Conservation (phyloP, 345 rosid genomes). For the Luvunga scandens region DNA sequence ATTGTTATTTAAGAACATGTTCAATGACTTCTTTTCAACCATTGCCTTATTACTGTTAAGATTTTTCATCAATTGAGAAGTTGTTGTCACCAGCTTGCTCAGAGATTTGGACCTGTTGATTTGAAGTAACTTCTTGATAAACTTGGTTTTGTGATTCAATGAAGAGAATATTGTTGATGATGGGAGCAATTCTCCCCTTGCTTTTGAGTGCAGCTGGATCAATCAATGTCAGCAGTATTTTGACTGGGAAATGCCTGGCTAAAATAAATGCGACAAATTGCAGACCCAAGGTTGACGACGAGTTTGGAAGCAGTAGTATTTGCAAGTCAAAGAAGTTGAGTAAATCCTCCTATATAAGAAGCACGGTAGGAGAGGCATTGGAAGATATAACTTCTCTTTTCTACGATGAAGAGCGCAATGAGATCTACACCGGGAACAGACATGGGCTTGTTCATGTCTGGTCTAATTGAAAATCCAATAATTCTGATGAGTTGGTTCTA, state of each 20-base stretch:
- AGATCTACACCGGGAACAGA: constrained; percentile 86
- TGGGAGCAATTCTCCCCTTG: neutral
- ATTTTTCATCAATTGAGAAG: neutral
- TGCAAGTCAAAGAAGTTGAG: constrained; percentile 30
- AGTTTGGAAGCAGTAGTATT: constrained; percentile 38
- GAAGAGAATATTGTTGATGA: neutral
- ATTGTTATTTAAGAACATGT: neutral
- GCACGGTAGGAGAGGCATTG: constrained; percentile 68
- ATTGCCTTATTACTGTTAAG: neutral
- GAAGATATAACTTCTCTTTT: constrained; percentile 92
- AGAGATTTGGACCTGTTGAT: neutral
- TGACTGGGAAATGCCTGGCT: constrained; percentile 94
- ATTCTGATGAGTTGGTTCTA: neutral
- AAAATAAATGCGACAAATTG: constrained; percentile 72
- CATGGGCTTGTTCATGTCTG: constrained; percentile 86
- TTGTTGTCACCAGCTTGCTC: neutral
- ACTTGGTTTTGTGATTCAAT: neutral
- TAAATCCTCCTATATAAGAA: constrained; percentile 35
- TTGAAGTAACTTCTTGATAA: constrained; percentile 1
- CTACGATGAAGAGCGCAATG: constrained; percentile 91
- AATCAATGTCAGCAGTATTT: constrained; percentile 83
- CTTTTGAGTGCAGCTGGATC: constrained; percentile 68
- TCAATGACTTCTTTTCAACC: neutral
- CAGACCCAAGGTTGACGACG: constrained; percentile 38
- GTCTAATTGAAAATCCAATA: constrained; percentile 56